Percentiles rank a stretch among this genome's conserved stretches.
Evolutionary conservation across 1,284 basidiomycete species (phyloP).

Genomic region (Coniferiporia weirii): DNA sequence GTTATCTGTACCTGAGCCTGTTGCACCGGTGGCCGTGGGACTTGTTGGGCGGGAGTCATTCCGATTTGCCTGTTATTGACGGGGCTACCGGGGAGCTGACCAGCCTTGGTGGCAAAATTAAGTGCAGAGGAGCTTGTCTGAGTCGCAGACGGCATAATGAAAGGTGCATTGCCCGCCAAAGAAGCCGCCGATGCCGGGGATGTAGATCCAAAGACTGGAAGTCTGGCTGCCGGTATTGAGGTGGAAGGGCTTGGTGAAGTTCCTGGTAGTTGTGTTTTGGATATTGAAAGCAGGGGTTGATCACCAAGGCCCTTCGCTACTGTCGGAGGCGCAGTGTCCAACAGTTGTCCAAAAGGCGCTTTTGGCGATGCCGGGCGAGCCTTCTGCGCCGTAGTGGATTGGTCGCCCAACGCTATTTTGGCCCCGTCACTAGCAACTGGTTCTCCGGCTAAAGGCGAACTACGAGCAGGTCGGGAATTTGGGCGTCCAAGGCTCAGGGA

Average conservation of each 20-base stretch:
- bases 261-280: background rate
- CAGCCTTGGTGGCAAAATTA: background rate
- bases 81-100: background rate
- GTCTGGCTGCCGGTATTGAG: conserved; percentile 9
- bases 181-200: background rate
- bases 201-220: conserved; percentile 7
- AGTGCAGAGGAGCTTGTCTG: background rate
- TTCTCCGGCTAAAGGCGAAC: conserved; percentile 53
- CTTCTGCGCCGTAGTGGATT: conserved; percentile 19
- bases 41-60: background rate
- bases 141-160: conserved; percentile 13
- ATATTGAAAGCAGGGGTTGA: background rate
- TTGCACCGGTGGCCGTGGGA: background rate
- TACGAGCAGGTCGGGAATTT: conserved; percentile 53
- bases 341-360: conserved; percentile 26
- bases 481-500: conserved; percentile 45
- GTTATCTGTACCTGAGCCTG: conserved; percentile 5
- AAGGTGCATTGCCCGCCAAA: conserved; percentile 4
- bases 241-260: background rate
- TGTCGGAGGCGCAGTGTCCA: background rate
- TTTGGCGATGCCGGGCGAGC: conserved; percentile 35
- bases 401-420: conserved; percentile 17
- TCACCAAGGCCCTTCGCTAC: background rate
- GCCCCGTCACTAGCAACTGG: conserved; percentile 41
- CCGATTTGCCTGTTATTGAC: background rate